Conservation (phyloP, 1,284 basidiomycete genomes). For the Apiotrichum laibachii region DNA sequence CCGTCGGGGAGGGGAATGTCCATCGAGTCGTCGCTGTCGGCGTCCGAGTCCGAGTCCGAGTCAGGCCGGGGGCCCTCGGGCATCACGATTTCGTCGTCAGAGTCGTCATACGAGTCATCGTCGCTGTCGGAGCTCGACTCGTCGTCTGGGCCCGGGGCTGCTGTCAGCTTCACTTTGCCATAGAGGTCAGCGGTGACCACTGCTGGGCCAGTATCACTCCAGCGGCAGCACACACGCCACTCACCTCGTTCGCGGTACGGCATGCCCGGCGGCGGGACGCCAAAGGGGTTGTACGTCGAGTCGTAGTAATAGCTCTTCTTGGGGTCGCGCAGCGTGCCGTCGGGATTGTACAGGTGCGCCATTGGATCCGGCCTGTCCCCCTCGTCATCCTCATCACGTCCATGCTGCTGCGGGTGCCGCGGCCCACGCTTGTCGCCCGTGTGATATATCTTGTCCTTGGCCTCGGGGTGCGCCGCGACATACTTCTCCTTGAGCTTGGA, state of each 20-base stretch:
- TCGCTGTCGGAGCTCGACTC: conserved; percentile 1
- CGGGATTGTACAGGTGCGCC: conserved; percentile 64
- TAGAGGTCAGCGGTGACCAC: too few relatives aligned
- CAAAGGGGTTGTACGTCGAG: conserved; percentile 86
- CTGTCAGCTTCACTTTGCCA: not conserved
- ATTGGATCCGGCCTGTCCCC: conserved; percentile 16
- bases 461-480: conserved; percentile 84
- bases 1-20: conserved; percentile 44
- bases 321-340: conserved; percentile 76
- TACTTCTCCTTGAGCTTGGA: conserved; percentile 84
- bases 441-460: conserved; percentile 66
- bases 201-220: not conserved
- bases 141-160: conserved; percentile 1
- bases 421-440: conserved; percentile 41
- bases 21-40: conserved; percentile 56
- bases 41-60: conserved; percentile 33
- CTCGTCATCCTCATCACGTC: conserved; percentile 48
- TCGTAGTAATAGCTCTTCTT: conserved; percentile 91
- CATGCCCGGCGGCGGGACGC: conserved; percentile 95
- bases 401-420: conserved; percentile 16
- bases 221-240: conserved; percentile 61
- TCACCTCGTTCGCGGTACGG: conserved; percentile 81
- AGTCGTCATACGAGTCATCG: conserved; percentile 20
- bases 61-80: conserved; percentile 73
- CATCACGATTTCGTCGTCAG: conserved; percentile 78